Base-by-base conservation (phyloP, 768 basidiomycete species). In the Glaciozyma martinii region DNA sequence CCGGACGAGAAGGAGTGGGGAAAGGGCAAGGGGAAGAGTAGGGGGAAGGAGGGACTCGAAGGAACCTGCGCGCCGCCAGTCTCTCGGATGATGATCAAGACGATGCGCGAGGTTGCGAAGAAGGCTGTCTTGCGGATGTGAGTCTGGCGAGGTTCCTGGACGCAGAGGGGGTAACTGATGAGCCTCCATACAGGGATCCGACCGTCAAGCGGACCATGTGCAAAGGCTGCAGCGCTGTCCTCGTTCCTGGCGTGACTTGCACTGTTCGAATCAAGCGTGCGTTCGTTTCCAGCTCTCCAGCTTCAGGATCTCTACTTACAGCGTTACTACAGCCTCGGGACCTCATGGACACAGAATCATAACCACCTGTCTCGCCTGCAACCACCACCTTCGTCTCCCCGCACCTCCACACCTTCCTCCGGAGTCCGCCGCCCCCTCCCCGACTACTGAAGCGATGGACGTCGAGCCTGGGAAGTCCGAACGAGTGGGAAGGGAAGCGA, bases 201-300 rank as follows among this genome's bases (percentile, higher is more conserved):
- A 78, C 82, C 1, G 80, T 92, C n/a, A 93, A 92, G 74, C 85
- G 90, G 16, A 83, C 85, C 2, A 71, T 90, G 10, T 93, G 90
- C 77, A 84, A 82, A 74, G 79, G 79, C 2, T 93, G 90, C 72
- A 79, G 82, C 62, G 74, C 79, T 0, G 79, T 85, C 12, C 78
- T 91, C 6, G 70, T 90, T 1, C 85, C 88, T 0, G 90, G 90
- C 18, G 67, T 81, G 1, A 85, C 86, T 1, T 82, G 83, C 0
- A 80, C 79, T 1, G 81, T 88, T 29, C 83, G 89, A 4, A 76
- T 87, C 12, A 84, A 84, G 77, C 76, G 90, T 87, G 62, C 55
- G 74, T 59, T 23, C 29, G 16, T 9, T 27, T 9, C 6, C 25
- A 30, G 7, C 46, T 40, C 23, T 3, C 46, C 1, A 16, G 13